Percentiles rank a stretch among this genome's conserved stretches.
These are phyloP conservation scores for Acrasis kona DNA, from an alignment of 78 protist genomes.

Conservation along the genomic window DNA sequence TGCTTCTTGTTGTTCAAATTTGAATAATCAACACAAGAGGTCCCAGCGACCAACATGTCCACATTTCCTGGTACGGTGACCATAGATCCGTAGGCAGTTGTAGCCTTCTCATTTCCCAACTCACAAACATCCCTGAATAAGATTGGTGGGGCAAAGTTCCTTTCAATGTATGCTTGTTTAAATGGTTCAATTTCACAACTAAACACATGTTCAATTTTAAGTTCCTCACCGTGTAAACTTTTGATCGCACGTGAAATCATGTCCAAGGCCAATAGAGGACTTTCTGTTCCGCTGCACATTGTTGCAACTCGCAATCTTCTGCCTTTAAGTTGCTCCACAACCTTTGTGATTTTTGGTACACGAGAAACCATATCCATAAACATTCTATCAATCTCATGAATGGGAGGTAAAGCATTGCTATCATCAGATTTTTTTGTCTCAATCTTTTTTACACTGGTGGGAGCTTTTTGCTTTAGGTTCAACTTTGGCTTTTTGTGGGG, in stretches of 20 bases:
- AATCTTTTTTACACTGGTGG: too few relatives aligned
- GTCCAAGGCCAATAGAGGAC: constrained; percentile 24
- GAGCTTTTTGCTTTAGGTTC: too few relatives aligned
- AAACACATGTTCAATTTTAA: constrained; percentile 30
- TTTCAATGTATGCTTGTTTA: constrained; percentile 36
- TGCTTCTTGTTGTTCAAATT: background rate
- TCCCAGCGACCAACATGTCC: constrained; percentile 30
- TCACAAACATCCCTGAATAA: constrained; percentile 35
- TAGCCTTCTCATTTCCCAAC: constrained; percentile 12
- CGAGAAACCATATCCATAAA: too few relatives aligned
- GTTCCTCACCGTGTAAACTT: too few relatives aligned
- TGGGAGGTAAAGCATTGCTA: too few relatives aligned
- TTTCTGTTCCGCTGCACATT: constrained; percentile 31
- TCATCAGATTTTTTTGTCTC: too few relatives aligned
- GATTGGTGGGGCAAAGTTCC: constrained; percentile 22
- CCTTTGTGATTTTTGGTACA: too few relatives aligned
- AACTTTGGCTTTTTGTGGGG: too few relatives aligned
- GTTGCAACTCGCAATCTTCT: constrained; percentile 2
- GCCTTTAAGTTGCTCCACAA: background rate
- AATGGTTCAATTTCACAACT: constrained; percentile 35
- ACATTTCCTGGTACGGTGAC: constrained; percentile 9
- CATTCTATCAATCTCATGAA: too few relatives aligned
- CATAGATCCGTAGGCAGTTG: constrained; percentile 28
- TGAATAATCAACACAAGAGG: constrained; percentile 22
- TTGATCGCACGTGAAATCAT: background rate